Base-by-base conservation (phyloP, 1,139 yeast genomes). In the Debaryomyces nepalensis region DNA sequence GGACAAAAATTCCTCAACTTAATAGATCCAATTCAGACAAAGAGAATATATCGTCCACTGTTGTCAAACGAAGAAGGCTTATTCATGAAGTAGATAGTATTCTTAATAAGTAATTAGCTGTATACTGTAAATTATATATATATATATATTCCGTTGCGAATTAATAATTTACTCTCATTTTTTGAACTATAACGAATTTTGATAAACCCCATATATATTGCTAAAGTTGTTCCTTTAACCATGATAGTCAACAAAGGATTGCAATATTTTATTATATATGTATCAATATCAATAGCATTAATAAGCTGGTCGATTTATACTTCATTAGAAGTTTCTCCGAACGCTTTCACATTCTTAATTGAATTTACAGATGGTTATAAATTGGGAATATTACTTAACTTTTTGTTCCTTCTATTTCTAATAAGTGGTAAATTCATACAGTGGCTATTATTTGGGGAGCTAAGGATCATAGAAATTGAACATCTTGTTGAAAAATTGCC, bases 381-480 rank as follows among this genome's bases (percentile, higher is more conserved):
- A 39, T 47, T 70, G 20, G 66, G 64, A 4, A 61, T 67, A 7
- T 44, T 69, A 8, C 48, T 70, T 37, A 70, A 70, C 44, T 55
- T 56, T 24, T 49, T 68, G 6, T 54, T 75, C 11, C 58, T 79
- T 34, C 60, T 68, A 31, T 54, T 71, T 36, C 50, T 73, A 4
- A 47, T 73, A 6, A 39, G 73, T 3, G 82, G 79, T 5, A 70
- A 73, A 46, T 19, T 67, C 5, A 50, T 80, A 1, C 83, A 80
- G 48, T 44, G 61, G 39, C 4, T 83, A 1, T 59, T 90, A 36
- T 90, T 90, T 67, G 97, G 97, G 0, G 83, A 81, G 42, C 66
- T 93, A 42, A 70, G 96, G 41, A 67, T 82, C 22, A 73, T 87
- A 35, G 99, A 93, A 58, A 66, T 78, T 37, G 96, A 91, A 53